A percentile compares a stretch with the other conserved stretches of the same genome.
Evolutionary conservation across 2,329 filamentous ascomycete genomes (phyloP).

Genomic region (Trematosphaeria pertusa): DNA sequence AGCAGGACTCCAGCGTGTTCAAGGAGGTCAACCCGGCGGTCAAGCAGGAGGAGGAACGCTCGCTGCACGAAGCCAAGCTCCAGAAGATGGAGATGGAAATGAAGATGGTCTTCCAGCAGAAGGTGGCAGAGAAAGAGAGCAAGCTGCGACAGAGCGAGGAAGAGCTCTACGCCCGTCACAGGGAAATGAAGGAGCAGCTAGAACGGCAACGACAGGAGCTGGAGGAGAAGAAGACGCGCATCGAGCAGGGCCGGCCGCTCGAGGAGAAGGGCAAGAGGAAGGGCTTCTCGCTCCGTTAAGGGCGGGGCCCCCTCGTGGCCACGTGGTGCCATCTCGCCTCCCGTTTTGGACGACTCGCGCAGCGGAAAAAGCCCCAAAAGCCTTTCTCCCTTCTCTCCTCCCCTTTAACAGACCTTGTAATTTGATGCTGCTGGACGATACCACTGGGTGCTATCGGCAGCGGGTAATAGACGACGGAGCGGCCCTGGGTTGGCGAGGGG

Average conservation of each 20-base stretch:
- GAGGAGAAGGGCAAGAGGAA: constrained; percentile 99
- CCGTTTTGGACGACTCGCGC: constrained; percentile 31
- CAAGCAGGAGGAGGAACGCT: constrained; percentile 99
- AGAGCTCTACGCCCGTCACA: constrained; percentile 95
- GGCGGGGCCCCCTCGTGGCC: constrained; percentile 12
- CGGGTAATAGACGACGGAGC: constrained; percentile 46
- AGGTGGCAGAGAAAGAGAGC: constrained; percentile 99
- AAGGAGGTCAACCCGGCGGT: constrained; percentile 99
- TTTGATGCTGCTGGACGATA: constrained; percentile 48
- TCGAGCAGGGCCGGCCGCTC: constrained; percentile 94
- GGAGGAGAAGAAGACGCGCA: constrained; percentile 95
- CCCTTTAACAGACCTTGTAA: constrained; percentile 51
- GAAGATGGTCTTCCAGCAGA: constrained; percentile 99
- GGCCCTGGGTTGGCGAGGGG: constrained; percentile 27
- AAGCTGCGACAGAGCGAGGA: constrained; percentile 99
- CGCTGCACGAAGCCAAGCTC: constrained; percentile 98
- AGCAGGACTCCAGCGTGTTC: constrained; percentile 98
- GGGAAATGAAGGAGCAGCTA: constrained; percentile 99
- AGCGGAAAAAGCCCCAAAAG: constrained; percentile 40
- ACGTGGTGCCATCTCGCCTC: constrained; percentile 14
- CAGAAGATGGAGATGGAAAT: constrained; percentile 99
- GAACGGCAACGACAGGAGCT: constrained; percentile 93
- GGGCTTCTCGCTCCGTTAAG: constrained; percentile 96
- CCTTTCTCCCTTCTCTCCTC: constrained; percentile 43
- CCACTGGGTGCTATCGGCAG: constrained; percentile 50